Percentiles rank a stretch among this genome's conserved stretches.
phyloP scores from a whole-genome alignment of 352 stramenopile species.

The Elongisporangium prolatum region DNA sequence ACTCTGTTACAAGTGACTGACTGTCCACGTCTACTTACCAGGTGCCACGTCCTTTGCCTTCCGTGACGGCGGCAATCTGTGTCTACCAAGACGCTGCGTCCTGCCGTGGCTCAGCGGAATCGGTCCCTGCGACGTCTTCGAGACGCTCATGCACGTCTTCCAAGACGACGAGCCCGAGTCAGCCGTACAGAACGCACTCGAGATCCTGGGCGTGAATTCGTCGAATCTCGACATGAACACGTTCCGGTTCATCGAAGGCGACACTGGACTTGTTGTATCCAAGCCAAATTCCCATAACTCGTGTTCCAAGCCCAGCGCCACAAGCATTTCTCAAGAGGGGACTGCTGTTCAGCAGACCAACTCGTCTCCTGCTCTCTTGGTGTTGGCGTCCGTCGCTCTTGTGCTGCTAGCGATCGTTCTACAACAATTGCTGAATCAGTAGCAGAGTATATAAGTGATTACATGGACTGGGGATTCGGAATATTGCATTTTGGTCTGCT shows the following conservation, averaged over 20 bases:
- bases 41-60: slow-evolving; percentile 20
- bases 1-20: slow-evolving; percentile 13
- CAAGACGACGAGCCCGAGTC: slow-evolving; percentile 33
- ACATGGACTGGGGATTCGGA: slow-evolving; percentile 11
- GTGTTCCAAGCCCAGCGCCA: background rate
- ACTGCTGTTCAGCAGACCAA: background rate
- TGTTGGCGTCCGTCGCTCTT: slow-evolving; percentile 24
- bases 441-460: slow-evolving; percentile 3
- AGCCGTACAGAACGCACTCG: slow-evolving; percentile 46
- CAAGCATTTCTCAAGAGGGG: background rate
- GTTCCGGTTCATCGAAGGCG: slow-evolving; percentile 10
- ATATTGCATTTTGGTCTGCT: slow-evolving; percentile 10
- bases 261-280: background rate
- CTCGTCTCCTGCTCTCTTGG: background rate
- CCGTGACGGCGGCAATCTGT: slow-evolving; percentile 28
- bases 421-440: slow-evolving; percentile 13
- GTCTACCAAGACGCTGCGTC: slow-evolving; percentile 36
- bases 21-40: slow-evolving; percentile 10
- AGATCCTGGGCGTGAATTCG: slow-evolving; percentile 36
- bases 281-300: background rate
- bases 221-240: slow-evolving; percentile 6
- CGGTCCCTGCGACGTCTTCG: slow-evolving; percentile 12
- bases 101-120: slow-evolving; percentile 32
- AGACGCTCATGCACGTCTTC: slow-evolving; percentile 41
- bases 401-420: slow-evolving; percentile 26